These are phyloP conservation scores for Rhodotorula sp. DNA, from an alignment of 1,284 basidiomycete genomes.

Conservation along the genomic window DNA sequence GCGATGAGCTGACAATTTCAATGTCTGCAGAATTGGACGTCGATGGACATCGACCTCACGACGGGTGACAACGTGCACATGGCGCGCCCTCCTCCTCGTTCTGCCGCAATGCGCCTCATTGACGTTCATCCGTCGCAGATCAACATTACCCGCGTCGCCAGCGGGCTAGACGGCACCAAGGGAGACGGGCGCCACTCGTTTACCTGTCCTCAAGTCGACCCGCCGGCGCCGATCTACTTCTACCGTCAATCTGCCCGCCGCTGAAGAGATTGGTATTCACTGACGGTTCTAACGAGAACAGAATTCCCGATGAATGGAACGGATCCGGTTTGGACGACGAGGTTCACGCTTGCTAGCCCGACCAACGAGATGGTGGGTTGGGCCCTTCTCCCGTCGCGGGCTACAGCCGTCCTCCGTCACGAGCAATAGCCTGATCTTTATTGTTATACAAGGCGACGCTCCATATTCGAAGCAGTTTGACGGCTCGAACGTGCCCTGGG, in stretches of 20 bases:
- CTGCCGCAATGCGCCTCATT: not conserved
- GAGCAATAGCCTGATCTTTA: not conserved
- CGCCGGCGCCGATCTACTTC: slow-evolving; percentile 71
- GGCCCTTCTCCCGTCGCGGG: too few relatives aligned
- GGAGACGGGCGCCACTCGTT: slow-evolving; percentile 55
- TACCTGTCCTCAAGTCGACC: slow-evolving; percentile 71
- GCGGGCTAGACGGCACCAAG: slow-evolving; percentile 57
- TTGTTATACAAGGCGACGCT: not conserved
- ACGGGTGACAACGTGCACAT: slow-evolving; percentile 70
- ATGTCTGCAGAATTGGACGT: slow-evolving; percentile 11
- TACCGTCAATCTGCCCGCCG: slow-evolving; percentile 60
- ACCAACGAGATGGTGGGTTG: slow-evolving; percentile 54
- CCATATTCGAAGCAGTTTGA: slow-evolving; percentile 57
- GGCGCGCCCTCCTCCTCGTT: slow-evolving; percentile 44
- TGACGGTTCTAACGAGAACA: not conserved
- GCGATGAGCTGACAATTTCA: not conserved
- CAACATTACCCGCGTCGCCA: slow-evolving; percentile 21
- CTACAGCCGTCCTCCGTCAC: too few relatives aligned
- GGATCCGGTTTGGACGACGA: slow-evolving; percentile 67
- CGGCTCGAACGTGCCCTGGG: slow-evolving; percentile 63
- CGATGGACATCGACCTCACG: slow-evolving; percentile 62
- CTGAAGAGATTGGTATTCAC: not conserved
- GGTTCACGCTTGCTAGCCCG: slow-evolving; percentile 69
- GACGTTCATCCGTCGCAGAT: not conserved
- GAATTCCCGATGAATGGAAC: slow-evolving; percentile 30